These are phyloP conservation scores for Geoglossum cookeanum DNA, from an alignment of 2,329 filamentous ascomycete genomes.

Conservation along the genomic window DNA sequence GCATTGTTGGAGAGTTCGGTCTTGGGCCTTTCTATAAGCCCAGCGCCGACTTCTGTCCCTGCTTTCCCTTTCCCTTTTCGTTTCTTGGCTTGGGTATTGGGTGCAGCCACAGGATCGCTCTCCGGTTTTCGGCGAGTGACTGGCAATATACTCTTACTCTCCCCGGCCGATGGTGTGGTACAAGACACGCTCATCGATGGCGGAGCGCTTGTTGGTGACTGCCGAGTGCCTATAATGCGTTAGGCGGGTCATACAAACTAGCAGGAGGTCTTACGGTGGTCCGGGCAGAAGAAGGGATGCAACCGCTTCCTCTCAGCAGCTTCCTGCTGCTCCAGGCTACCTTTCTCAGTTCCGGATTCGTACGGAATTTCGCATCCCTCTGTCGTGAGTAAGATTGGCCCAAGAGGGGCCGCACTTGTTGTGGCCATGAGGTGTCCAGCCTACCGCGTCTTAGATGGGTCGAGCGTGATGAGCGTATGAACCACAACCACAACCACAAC, in stretches of 20 bases:
- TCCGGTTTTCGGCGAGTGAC: neutral
- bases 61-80: neutral
- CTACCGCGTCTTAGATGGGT: neutral
- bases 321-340: neutral
- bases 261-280: conserved; percentile 12
- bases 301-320: conserved; percentile 8
- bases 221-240: neutral
- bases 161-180: neutral
- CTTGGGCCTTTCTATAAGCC: neutral
- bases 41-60: neutral
- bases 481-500: neutral
- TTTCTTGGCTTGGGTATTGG: neutral
- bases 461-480: neutral
- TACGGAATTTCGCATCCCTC: neutral
- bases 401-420: neutral
- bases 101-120: neutral
- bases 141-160: neutral
- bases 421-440: neutral
- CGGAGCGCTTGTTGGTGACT: neutral
- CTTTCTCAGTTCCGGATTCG: neutral
- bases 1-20: neutral
- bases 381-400: neutral
- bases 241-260: neutral
- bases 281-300: conserved; percentile 6
- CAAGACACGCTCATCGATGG: neutral